Evolutionary conservation across 352 stramenopile species (phyloP), one percentile per base, ranked within the genome.

Genomic region (Pythium biforme): DNA sequence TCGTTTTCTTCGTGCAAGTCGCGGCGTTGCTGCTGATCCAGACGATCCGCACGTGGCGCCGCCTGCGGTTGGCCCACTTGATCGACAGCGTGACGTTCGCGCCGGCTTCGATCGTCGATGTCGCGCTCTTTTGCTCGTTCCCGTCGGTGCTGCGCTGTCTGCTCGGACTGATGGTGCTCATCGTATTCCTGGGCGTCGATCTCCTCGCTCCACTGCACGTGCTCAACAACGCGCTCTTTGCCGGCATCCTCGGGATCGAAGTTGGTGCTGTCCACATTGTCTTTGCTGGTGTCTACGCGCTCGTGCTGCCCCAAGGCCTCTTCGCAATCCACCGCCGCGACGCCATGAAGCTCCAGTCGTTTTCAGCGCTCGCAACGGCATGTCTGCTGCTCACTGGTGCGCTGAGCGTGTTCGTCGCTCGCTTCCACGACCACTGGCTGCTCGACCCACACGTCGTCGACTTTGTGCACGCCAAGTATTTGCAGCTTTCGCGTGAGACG

Each of bases 41-140:
- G 14, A 64, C 70, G 10, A 51, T 79, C 10, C 57, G 68, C 5
- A 23, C 37, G 19, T 79, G 68, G 68, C 64, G 70, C n/a, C 45
- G 31, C 0, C 55, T 74, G 14, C 62, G 67, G 2, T 7, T 74
- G 46, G 2, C 19, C 2, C 43, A 74, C 14, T 52, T 74, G n/a
- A 27, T 54, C 8, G 59, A 56, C 22, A 23, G 27, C 14, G 26
- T 46, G 3, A 59, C 50, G 17, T 53, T 43, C 9, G n/a, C n/a
- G 33, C 51, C 51, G 20, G 34, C 22, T 0, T 68, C 66, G 7
- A 15, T 46, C 6, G 2, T 68, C 4, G 59, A 68, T 12, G 31
- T 68, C 54, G 25, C 43, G 25, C 20, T 72, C 0, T 25, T 54
- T n/a, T 64, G 50, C 43, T 19, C 37, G 3, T 25, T 58, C 6